phyloP scores from a whole-genome alignment of 352 stramenopile genomes.

The Sclerospora graminicola region DNA sequence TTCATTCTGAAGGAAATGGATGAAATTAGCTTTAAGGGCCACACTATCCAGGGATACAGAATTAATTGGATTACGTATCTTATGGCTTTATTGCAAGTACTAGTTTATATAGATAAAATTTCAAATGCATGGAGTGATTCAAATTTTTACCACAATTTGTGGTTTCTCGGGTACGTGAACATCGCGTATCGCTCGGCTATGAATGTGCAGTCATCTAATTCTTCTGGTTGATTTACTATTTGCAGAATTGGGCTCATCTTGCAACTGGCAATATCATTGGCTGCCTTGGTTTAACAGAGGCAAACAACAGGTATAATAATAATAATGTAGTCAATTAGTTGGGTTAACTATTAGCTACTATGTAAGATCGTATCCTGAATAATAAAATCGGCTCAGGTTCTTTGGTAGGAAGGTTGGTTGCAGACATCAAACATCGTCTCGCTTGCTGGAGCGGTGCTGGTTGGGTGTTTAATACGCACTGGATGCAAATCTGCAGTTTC shows the following conservation, averaged over 20 bases:
- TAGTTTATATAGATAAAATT: constrained; percentile 19
- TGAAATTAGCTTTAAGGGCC: constrained; percentile 89
- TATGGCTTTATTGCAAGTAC: constrained; percentile 96
- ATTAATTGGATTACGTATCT: constrained; percentile 93
- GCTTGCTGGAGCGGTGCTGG: no score
- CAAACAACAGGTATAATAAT: no score
- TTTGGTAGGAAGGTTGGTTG: no score
- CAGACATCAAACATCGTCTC: no score
- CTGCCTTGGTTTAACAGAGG: constrained; percentile 97
- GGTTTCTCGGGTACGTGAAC: constrained; percentile 90
- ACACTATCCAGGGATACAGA: constrained; percentile 92
- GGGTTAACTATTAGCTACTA: no score
- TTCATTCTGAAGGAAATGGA: constrained; percentile 92
- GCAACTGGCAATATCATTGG: constrained; percentile 93
- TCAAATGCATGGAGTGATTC: not conserved
- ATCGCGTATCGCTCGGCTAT: constrained; percentile 95
- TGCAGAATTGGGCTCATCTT: constrained; percentile 90
- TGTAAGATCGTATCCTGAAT: no score
- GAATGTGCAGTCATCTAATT: constrained; percentile 90
- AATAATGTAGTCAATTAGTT: no score
- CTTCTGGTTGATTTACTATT: not conserved
- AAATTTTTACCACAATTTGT: not conserved
- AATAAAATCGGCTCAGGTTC: no score
- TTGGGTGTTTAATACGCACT: no score
- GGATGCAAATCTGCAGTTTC: no score